Evolutionary conservation across 345 rosid genomes (phyloP).

Genomic region (Citrus unshiu): DNA sequence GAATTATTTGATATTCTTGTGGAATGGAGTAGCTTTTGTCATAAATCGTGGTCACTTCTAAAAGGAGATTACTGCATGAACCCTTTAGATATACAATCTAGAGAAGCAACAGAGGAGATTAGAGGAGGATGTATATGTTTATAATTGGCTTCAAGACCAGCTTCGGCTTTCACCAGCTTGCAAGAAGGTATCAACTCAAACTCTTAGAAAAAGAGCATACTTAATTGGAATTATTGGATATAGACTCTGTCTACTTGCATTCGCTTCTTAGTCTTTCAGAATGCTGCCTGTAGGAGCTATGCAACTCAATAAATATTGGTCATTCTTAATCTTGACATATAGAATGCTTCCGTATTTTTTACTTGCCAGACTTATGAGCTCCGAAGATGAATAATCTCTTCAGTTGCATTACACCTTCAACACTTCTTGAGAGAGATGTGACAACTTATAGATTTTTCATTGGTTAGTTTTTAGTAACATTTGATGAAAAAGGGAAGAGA

Average conservation of each 20-base stretch:
- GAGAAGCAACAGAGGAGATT: slow-evolving; percentile 83
- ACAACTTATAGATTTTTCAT: background rate
- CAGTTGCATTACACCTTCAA: background rate
- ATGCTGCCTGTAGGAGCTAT: background rate
- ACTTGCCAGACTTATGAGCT: background rate
- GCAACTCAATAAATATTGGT: background rate
- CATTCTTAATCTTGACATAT: background rate
- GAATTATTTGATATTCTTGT: slow-evolving; percentile 16
- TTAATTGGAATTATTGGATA: background rate
- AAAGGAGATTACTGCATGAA: slow-evolving; percentile 8
- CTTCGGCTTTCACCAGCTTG: slow-evolving; percentile 90
- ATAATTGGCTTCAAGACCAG: slow-evolving; percentile 91
- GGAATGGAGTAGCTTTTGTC: background rate
- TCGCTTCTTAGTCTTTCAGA: background rate
- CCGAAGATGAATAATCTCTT: background rate
- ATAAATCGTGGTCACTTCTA: slow-evolving; percentile 9
- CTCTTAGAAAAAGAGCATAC: background rate
- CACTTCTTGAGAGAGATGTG: background rate
- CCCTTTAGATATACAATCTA: slow-evolving; percentile 64
- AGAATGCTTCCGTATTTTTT: background rate
- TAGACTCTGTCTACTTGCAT: background rate
- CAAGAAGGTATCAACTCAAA: slow-evolving; percentile 55
- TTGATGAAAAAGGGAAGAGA: no score
- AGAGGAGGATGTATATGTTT: slow-evolving; percentile 83
- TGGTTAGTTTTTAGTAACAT: background rate